Base-by-base conservation (phyloP, 345 rosid genomes). In the Mercurialis annua region DNA sequence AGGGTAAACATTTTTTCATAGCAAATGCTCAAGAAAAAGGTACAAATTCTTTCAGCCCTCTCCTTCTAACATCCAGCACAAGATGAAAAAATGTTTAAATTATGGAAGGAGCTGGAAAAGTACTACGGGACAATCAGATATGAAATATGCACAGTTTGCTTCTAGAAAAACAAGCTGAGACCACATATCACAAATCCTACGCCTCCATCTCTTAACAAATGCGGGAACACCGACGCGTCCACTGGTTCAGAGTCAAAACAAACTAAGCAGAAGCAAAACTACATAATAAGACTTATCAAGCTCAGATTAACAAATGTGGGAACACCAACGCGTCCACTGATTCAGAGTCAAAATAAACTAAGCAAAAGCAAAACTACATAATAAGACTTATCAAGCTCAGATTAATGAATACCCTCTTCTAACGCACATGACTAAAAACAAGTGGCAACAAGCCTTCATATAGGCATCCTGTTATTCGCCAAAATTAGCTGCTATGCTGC, bases 401-500 rank as follows among this genome's bases (percentile, higher is more conserved):
- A 16, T 11, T 62, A 12, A 17, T 18, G 11, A 1, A 26, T 43
- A 16, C 36, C 34, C 3, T 59, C 44, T 9, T 59, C 16, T 4
- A 27, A 15, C 53, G 44, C 33, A 62, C 38, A 52, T 15, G 34
- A 29, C 66, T 16, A 46, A 16, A 14, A 26, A 31, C n/a, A 40
- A 8, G 50, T 2, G 53, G 26, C 66, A 62, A 16, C 18, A 44
- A 44, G 53, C 52, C 38, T 44, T 27, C 50, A 24, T 17, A 46
- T 16, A 10, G 65, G 57, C 57, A 53, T 23, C 29, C 23, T 40
- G 57, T 30, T n/a, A 64, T 49, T 57, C 57, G 50, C 10, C 48
- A 30, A 10, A 34, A 33, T 64, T 20, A 51, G 47, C 47, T 64
- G 57, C 66, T 43, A 29, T 1, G 42, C 67, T 63, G 52, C 51